Conservation (phyloP, 495 filamentous ascomycete species). For the Glonium stellatum region DNA sequence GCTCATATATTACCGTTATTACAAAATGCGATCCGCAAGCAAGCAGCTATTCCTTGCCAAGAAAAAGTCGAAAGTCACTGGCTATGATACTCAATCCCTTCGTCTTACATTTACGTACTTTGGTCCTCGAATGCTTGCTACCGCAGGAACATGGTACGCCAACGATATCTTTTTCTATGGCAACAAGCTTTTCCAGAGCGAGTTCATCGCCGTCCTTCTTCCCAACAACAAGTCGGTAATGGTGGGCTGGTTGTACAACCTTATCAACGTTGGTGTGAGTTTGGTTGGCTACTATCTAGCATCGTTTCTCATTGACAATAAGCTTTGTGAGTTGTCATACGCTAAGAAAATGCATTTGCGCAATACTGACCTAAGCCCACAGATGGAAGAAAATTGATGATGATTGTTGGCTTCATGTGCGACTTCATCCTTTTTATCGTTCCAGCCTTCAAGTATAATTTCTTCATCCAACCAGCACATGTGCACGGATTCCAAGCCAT, state of each 20-base stretch:
- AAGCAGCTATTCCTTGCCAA: slow-evolving; percentile 70
- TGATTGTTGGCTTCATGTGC: slow-evolving; percentile 80
- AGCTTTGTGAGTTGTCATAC: slow-evolving; percentile 47
- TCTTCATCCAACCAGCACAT: slow-evolving; percentile 58
- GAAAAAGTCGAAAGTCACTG: slow-evolving; percentile 76
- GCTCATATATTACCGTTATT: slow-evolving; percentile 84
- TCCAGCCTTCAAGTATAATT: slow-evolving; percentile 74
- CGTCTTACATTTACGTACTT: slow-evolving; percentile 69
- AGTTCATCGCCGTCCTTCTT: slow-evolving; percentile 74
- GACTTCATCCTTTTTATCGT: slow-evolving; percentile 82
- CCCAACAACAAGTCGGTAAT: slow-evolving; percentile 57
- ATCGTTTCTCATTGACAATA: slow-evolving; percentile 78
- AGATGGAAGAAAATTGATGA: slow-evolving; percentile 83
- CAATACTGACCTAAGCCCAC: neutral
- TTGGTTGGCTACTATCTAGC: slow-evolving; percentile 77
- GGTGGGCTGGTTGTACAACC: slow-evolving; percentile 81
- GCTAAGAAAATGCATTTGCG: no score
- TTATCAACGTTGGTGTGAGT: slow-evolving; percentile 77
- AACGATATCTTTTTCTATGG: slow-evolving; percentile 97
- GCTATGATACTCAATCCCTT: slow-evolving; percentile 78
- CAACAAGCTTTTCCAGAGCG: slow-evolving; percentile 89
- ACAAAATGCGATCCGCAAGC: slow-evolving; percentile 72
- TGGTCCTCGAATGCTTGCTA: slow-evolving; percentile 75
- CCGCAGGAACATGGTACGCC: slow-evolving; percentile 76
- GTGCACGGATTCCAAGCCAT: slow-evolving; percentile 82